Base-by-base conservation (phyloP, 108 stramenopile genomes). In the Nannochloropsis gaditana region DNA sequence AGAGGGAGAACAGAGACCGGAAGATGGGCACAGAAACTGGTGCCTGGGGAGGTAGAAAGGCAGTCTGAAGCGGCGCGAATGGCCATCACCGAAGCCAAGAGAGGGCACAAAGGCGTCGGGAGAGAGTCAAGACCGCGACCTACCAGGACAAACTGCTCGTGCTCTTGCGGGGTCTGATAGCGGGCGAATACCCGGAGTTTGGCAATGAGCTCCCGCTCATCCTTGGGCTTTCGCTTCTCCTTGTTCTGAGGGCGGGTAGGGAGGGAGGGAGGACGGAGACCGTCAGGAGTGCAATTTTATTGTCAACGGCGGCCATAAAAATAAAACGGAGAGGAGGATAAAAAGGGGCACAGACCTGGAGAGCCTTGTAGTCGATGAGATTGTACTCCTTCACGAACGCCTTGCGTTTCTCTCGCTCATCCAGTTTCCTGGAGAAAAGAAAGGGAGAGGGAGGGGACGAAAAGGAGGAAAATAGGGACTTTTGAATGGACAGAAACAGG, bases 151-250 rank as follows among this genome's bases (percentile, higher is more conserved):
- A 97, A 94, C 83, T 90, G 85, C 81, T 96, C 93, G 89, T 97
- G 95, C 85, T 96, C 95, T 45, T 95, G 91, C 4, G 92, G 89
- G 4, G 94, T 92, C 50, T 95, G 95, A 83, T 95, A 96, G 19
- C 98, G 92, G 45, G 96, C 95, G 89, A 96, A 96, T 17, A 96
- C 87, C 81, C 96, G 94, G 42, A 96, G 87, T 85, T 93, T 85
- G 83, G 94, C 84, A 21, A 86, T 45, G 47, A 92, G 44, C 43
- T 90, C 96, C 9, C 96, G 94, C 88, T 98, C 98, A 82, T 96
- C 96, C 43, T 91, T 80, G 9, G 44, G 47, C 45, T 50, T 50
- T 10, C 47, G 47, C 15, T 50, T 50, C 47, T 31, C 21, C 80
- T 80, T 80, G 80, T 31, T 19, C 31, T 80, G 21, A 19, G 80